Conservation (phyloP, 192 early-diverging fungal genomes). For the Coemansia biformis region DNA sequence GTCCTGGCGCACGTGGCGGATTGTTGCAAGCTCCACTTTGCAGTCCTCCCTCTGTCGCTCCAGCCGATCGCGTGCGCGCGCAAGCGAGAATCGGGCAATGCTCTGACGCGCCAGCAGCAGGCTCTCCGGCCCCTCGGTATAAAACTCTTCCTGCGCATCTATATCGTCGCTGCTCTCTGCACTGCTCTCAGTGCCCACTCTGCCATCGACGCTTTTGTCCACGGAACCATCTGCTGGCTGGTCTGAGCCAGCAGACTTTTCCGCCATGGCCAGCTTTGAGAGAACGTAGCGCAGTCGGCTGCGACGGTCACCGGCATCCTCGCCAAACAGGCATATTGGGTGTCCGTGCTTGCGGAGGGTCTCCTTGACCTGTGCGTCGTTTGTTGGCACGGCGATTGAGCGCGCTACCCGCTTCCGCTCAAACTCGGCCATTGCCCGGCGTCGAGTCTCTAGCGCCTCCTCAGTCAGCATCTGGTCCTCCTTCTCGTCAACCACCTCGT, state of each 20-base stretch:
- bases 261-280: constrained; percentile 49
- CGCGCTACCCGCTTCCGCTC: constrained; percentile 71
- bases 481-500: constrained; percentile 11
- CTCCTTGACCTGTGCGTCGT: constrained; percentile 71
- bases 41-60: constrained; percentile 54
- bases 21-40: constrained; percentile 15
- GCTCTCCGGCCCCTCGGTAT: constrained; percentile 68
- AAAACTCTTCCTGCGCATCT: constrained; percentile 69
- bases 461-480: constrained; percentile 15
- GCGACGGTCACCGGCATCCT: constrained; percentile 84
- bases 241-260: neutral
- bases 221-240: neutral
- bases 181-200: too few relatives aligned
- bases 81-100: constrained; percentile 71
- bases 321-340: constrained; percentile 90
- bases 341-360: constrained; percentile 71
- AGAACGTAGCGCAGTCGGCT: constrained; percentile 73
- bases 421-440: constrained; percentile 58
- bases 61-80: constrained; percentile 60
- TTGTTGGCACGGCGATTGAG: constrained; percentile 83
- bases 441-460: constrained; percentile 26
- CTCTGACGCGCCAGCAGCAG: constrained; percentile 63
- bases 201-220: constrained; percentile 24
- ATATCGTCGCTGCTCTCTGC: constrained; percentile 50
- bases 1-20: constrained; percentile 52